Evolutionary conservation across 257 asterid genomes (phyloP).

Genomic region (Capsicum pubescens): DNA sequence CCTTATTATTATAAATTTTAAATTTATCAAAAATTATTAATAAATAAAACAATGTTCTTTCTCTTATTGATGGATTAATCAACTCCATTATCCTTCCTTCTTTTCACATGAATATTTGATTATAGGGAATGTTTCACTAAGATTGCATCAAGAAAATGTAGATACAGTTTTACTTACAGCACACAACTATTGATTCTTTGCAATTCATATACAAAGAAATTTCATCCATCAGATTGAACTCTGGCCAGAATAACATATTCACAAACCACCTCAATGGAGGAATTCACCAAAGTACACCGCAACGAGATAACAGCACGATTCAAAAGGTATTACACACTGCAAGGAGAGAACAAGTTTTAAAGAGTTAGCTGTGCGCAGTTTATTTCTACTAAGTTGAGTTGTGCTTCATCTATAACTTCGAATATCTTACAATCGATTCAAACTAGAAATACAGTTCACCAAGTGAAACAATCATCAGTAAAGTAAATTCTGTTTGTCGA

Average conservation of each 20-base stretch:
- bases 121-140: too few relatives aligned
- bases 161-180: too few relatives aligned
- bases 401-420: too few relatives aligned
- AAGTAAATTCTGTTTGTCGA: slow-evolving; percentile 73
- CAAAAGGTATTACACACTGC: background rate
- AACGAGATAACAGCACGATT: background rate
- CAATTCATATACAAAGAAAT: background rate
- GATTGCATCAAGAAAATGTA: too few relatives aligned
- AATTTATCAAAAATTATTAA: too few relatives aligned
- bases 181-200: too few relatives aligned
- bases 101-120: too few relatives aligned
- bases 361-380: background rate
- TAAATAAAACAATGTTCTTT: too few relatives aligned
- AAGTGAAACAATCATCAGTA: slow-evolving; percentile 53
- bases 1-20: too few relatives aligned
- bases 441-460: background rate
- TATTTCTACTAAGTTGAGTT: too few relatives aligned
- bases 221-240: background rate
- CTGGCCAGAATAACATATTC: background rate
- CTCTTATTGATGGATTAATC: too few relatives aligned
- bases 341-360: background rate
- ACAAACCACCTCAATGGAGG: background rate
- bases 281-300: slow-evolving; percentile 17
- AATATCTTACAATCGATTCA: background rate
- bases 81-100: too few relatives aligned